Base-by-base conservation (phyloP, 2,329 filamentous ascomycete genomes). In the Ophiostoma tasmaniense region DNA sequence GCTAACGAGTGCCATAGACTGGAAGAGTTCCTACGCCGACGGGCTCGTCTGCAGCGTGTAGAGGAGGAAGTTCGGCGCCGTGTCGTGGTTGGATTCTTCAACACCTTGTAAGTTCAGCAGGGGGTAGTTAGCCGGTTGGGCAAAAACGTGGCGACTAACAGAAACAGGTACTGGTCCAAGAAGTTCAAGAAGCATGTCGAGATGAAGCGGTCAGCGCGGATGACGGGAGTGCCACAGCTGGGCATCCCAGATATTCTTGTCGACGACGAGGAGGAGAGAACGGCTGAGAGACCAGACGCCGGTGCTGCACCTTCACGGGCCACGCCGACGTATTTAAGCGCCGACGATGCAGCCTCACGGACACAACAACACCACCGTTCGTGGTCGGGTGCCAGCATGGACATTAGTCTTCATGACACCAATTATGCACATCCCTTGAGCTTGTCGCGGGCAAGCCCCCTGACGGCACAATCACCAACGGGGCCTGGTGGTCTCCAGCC, bases 31-130 rank as follows among this genome's bases (percentile, higher is more conserved):
- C 80, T 99, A 69, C 90, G 94, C 70, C 92, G 96, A 50, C 89
- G 94, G 71, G 92, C 93, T 39, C 88, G 94, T 67, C 83, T 99
- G 65, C 94, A 98, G 77, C 90, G 94, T 71, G 94, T 99, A 1
- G 92, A 99, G 74, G 94, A 99, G 78, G 92, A 95, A 73, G 92
- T 98, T 61, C 90, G 92, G 70, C 88, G 96, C 70, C 91, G 94
- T 72, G 88, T 93, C 35, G 95, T 99, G 11, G 86, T 95, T 61
- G 93, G 93, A 55, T 99, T 99, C 81, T 98, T 99, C 78, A 91
- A 98, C 77, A 98, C 93, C 17, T 79, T 95, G 80, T 93, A 80
- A 79, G 85, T 80, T 20, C 28, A 11, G 3, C 10, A 30, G 22
- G 25, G 25, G 20, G 20, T 25, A 22, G 50, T 3, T 22, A 62